phyloP scores from a whole-genome alignment of 2,329 filamentous ascomycete genomes.

The Hypomyces rosellus region DNA sequence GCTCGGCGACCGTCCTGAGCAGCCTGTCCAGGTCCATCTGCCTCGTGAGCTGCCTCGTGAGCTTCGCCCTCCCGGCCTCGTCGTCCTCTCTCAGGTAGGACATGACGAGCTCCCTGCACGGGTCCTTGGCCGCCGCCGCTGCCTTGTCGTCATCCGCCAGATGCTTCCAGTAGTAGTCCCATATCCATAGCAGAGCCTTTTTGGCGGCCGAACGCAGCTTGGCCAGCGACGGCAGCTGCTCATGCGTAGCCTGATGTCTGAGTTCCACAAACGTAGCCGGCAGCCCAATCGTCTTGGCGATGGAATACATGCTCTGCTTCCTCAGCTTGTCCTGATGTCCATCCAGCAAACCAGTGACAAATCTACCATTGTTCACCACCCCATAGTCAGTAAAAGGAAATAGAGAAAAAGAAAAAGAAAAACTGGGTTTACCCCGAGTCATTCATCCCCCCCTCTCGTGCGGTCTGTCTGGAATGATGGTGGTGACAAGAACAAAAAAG shows the following conservation, averaged over 20 bases:
- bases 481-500: no score
- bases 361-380: slow-evolving; percentile 41
- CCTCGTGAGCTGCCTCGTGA: slow-evolving; percentile 25
- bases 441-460: no score
- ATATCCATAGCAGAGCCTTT: slow-evolving; percentile 76
- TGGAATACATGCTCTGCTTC: slow-evolving; percentile 67
- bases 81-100: slow-evolving; percentile 32
- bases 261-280: slow-evolving; percentile 81
- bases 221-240: slow-evolving; percentile 71
- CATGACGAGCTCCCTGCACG: slow-evolving; percentile 32
- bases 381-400: background rate
- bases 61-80: slow-evolving; percentile 18
- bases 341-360: slow-evolving; percentile 75
- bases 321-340: slow-evolving; percentile 60
- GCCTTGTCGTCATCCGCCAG: slow-evolving; percentile 27
- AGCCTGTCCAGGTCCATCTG: slow-evolving; percentile 32
- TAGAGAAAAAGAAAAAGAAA: background rate
- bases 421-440: background rate
- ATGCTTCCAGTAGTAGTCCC: slow-evolving; percentile 77
- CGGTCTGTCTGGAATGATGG: no score
- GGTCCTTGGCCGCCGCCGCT: slow-evolving; percentile 8
- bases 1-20: slow-evolving; percentile 31
- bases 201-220: slow-evolving; percentile 64
- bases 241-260: slow-evolving; percentile 84
- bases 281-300: slow-evolving; percentile 61